These are phyloP conservation scores for Alternaria viburni DNA, from an alignment of 2,329 filamentous ascomycete genomes.

Conservation along the genomic window DNA sequence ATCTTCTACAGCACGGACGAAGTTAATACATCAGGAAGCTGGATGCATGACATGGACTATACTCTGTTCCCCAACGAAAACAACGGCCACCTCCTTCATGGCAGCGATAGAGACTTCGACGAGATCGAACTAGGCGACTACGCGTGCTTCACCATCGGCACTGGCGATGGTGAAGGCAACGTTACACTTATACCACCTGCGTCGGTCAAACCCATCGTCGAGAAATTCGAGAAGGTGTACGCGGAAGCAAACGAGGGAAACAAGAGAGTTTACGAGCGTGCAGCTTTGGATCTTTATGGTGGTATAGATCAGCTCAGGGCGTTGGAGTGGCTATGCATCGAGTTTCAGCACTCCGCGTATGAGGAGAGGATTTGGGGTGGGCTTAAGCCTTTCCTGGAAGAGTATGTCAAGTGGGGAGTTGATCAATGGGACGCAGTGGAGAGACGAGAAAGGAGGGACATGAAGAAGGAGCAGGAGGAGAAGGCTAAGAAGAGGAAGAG, in stretches of 20 bases:
- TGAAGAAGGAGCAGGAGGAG: neutral
- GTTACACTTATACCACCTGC: conserved; percentile 3
- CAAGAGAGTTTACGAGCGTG: conserved; percentile 2
- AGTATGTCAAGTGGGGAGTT: neutral
- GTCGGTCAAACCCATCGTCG: neutral
- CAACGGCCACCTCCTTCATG: too few relatives aligned
- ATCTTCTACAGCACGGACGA: neutral
- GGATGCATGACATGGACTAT: neutral
- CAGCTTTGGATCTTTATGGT: conserved; percentile 10
- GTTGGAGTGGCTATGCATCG: conserved; percentile 11
- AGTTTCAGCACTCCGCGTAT: conserved; percentile 1
- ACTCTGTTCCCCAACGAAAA: neutral
- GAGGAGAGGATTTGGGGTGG: conserved; percentile 1
- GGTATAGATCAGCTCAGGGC: conserved; percentile 2
- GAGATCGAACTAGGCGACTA: too few relatives aligned
- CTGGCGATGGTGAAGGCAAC: neutral
- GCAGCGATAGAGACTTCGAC: too few relatives aligned
- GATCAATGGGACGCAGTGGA: too few relatives aligned
- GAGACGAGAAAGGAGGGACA: neutral
- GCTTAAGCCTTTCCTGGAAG: conserved; percentile 2
- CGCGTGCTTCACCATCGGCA: conserved; percentile 3
- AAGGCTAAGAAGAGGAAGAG: neutral
- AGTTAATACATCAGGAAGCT: neutral
- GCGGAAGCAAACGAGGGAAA: neutral
- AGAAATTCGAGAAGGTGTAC: conserved; percentile 3